Base-by-base conservation (phyloP, 306 rosid species). In the Rosa multiflora region DNA sequence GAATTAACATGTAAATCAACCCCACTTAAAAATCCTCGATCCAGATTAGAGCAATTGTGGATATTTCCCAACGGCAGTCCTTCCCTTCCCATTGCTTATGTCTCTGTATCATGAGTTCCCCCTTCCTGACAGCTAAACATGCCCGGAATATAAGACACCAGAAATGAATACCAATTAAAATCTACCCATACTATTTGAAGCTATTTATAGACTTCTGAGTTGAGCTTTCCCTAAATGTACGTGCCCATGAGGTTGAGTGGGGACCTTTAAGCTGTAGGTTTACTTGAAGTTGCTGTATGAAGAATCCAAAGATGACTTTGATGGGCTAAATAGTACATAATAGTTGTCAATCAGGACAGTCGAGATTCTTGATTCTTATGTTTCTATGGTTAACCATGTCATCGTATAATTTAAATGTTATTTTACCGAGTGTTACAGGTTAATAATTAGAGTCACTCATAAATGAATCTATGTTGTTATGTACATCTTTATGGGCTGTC, bases 111-210 rank as follows among this genome's bases (percentile, higher is more conserved):
- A 61, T 26, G 15, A 61, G 37, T 26, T 61, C 15, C 17, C 11
- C 37, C 39, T 4, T 26, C 29, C 67, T 61, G 39, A 61, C 23
- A 23, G 8, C 0, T 61, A 23, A 58, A 26, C 13, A n/a, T 61
- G 67, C 21, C 8, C 61, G 0, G 26, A 26, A 61, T 23, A 3
- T 23, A 21, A 1, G 67, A 55, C 26, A 23, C 17, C 37, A 23
- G 15, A 61, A 4, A 23, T 59, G 6, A 26, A 0, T 35, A 64
- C 47, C 67, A 32, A 64, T 52, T 76, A 76, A 20, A 67, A 52
- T 78, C 0, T 35, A 4, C 5, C 26, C 40, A 47, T 17, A 40
- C 40, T 67, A 51, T 77, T 79, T 73, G 76, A 75, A 49, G 49
- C 14, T 56, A 53, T 18, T 53, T 73, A 29, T 39, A 72, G 14